A percentile compares a stretch with the other conserved stretches of the same genome.
Conservation (phyloP, 1,284 basidiomycete genomes). For the Apiotrichum gamsii region DNA sequence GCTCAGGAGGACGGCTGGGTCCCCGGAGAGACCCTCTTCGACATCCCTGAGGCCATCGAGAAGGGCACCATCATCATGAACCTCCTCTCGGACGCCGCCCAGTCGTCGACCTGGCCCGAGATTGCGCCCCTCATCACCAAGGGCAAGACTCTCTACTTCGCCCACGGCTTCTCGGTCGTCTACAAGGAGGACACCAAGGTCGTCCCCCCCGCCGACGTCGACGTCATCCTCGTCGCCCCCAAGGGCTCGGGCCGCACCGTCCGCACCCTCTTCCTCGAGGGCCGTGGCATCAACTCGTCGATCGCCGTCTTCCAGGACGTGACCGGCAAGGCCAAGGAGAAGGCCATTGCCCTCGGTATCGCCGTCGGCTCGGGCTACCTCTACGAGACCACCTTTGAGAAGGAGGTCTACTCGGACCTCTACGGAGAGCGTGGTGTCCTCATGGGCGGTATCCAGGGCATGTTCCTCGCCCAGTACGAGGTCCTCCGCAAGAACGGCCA, state of each 20-base stretch:
- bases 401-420: constrained; percentile 98
- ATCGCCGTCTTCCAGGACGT: constrained; percentile 65
- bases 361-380: constrained; percentile 81
- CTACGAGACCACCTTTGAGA: constrained; percentile 95
- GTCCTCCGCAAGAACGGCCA: constrained; percentile 98
- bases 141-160: constrained; percentile 99
- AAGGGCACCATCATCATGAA: constrained; percentile 99
- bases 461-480: constrained; percentile 98
- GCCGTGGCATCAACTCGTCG: constrained; percentile 60
- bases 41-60: constrained; percentile 95
- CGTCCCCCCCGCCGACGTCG: constrained; percentile 83
- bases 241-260: constrained; percentile 99
- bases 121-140: constrained; percentile 91
- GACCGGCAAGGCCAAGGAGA: constrained; percentile 95
- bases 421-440: constrained; percentile 99
- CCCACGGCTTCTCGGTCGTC: constrained; percentile 98
- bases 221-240: constrained; percentile 98
- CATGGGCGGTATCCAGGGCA: constrained; percentile 99
- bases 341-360: constrained; percentile 90
- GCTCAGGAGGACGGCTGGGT: constrained; percentile 98
- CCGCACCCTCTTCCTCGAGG: constrained; percentile 99
- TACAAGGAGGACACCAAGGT: constrained; percentile 98
- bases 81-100: constrained; percentile 95
- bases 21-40: constrained; percentile 95
- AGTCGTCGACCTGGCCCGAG: constrained; percentile 87